phyloP scores from a whole-genome alignment of 208 protist genomes.

The Acanthamoeba quina region DNA sequence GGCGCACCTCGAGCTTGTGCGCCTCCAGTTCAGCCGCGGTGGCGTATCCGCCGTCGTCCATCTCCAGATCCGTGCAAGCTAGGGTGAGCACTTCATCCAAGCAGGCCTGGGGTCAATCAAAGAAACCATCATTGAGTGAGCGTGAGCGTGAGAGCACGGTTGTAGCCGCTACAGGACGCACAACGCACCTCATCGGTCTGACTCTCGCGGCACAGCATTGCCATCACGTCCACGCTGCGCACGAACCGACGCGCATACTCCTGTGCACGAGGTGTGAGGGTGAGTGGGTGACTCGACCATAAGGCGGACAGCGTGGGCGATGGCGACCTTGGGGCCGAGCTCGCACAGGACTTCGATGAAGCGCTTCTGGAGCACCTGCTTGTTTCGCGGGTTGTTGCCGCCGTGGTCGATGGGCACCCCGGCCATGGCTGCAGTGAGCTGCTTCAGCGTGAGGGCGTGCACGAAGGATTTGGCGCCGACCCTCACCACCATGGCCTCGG shows the following conservation, averaged over 20 bases:
- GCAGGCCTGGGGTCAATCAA: neutral
- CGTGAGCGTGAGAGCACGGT: no score
- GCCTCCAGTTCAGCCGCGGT: neutral
- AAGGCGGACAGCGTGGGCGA: neutral
- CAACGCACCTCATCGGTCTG: neutral
- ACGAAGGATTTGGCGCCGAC: neutral
- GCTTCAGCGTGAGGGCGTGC: neutral
- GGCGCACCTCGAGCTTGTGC: slow-evolving; percentile 6
- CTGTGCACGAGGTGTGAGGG: neutral
- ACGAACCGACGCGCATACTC: slow-evolving; percentile 14
- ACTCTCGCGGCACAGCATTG: slow-evolving; percentile 6
- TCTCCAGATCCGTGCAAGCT: neutral
- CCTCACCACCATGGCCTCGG: neutral
- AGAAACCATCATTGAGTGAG: neutral
- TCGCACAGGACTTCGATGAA: slow-evolving; percentile 32
- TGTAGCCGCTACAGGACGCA: no score
- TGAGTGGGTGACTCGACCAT: neutral
- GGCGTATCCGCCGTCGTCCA: slow-evolving; percentile 32
- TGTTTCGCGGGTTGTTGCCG: slow-evolving; percentile 24
- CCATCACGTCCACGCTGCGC: neutral
- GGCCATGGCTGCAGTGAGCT: neutral
- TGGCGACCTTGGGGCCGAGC: neutral
- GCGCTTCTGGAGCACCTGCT: slow-evolving; percentile 6
- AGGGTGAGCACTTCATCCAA: slow-evolving; percentile 40
- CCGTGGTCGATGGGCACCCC: slow-evolving; percentile 34